phyloP scores from a whole-genome alignment of 1,284 basidiomycete genomes.

The Hymenochaete sp. region DNA sequence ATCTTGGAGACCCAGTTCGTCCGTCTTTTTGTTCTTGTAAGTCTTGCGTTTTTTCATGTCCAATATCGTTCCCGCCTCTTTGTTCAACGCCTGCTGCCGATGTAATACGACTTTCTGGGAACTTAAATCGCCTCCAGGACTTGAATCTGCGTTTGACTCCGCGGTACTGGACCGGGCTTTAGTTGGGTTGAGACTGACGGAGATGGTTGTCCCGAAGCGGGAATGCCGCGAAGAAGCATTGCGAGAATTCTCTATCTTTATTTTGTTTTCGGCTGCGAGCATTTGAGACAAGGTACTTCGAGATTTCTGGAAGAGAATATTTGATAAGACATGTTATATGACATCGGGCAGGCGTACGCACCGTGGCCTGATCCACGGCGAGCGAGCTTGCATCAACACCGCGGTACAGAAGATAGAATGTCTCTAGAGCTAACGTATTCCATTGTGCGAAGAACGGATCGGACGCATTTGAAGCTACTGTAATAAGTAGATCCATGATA shows the following conservation, averaged over 20 bases:
- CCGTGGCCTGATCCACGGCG: constrained; percentile 60
- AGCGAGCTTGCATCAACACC: constrained; percentile 61
- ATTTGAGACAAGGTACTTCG: constrained; percentile 57
- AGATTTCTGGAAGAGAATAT: constrained; percentile 39
- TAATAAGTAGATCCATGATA: constrained; percentile 71
- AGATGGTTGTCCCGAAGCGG: constrained; percentile 87
- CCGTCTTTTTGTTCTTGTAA: constrained; percentile 58
- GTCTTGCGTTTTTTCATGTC: constrained; percentile 70
- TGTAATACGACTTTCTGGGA: constrained; percentile 63
- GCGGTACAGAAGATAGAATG: constrained; percentile 80
- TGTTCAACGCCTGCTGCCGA: constrained; percentile 71
- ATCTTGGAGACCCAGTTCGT: constrained; percentile 65
- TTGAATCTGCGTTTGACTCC: constrained; percentile 23
- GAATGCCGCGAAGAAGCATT: constrained; percentile 78
- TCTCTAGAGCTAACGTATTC: constrained; percentile 86
- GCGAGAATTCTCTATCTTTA: constrained; percentile 47
- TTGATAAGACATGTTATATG: constrained; percentile 10
- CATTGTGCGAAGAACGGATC: constrained; percentile 72
- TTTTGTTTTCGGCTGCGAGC: constrained; percentile 61
- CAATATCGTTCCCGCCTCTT: constrained; percentile 67
- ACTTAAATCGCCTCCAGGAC: constrained; percentile 28
- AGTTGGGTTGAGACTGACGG: constrained; percentile 58
- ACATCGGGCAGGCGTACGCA: constrained; percentile 26
- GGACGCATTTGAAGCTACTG: constrained; percentile 67
- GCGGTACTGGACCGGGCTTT: constrained; percentile 26